These are phyloP conservation scores for Colletotrichum costaricense DNA, from an alignment of 2,329 filamentous ascomycete genomes.

Conservation along the genomic window DNA sequence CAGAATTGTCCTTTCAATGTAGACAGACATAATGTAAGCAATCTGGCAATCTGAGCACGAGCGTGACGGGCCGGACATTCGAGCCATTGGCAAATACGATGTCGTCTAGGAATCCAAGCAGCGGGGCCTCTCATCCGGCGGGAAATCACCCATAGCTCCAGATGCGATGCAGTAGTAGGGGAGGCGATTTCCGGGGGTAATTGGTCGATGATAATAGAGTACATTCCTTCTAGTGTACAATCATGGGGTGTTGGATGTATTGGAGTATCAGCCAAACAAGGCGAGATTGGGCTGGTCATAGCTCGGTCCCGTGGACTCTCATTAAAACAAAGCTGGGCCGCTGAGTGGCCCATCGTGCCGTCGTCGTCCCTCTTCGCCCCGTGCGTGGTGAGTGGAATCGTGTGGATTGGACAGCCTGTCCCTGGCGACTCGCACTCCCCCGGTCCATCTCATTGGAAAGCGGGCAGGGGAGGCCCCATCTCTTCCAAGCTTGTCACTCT, in stretches of 20 bases:
- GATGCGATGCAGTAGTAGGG: constrained; percentile 27
- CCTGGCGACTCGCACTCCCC: constrained; percentile 10
- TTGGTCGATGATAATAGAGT: neutral
- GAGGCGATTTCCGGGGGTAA: constrained; percentile 4
- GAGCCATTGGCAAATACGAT: constrained; percentile 30
- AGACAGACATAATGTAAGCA: neutral
- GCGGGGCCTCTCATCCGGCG: constrained; percentile 27
- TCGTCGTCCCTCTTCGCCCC: neutral
- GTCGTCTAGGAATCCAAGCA: constrained; percentile 31
- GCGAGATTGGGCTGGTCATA: constrained; percentile 28
- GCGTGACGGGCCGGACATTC: constrained; percentile 5
- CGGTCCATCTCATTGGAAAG: constrained; percentile 23
- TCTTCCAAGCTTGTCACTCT: neutral
- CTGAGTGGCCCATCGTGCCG: neutral
- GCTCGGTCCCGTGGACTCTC: constrained; percentile 20
- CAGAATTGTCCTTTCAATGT: no score
- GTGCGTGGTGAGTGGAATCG: neutral
- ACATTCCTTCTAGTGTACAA: neutral
- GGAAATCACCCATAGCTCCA: constrained; percentile 27
- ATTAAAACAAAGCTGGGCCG: constrained; percentile 31
- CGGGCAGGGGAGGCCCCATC: constrained; percentile 3
- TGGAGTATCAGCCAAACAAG: neutral
- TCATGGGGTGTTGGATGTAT: no score
- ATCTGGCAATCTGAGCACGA: neutral
- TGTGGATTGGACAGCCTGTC: constrained; percentile 18